Evolutionary conservation across 176 grass and related monocot species (phyloP), one percentile per base, ranked within the genome.

Genomic region (Oryza meyeriana): DNA sequence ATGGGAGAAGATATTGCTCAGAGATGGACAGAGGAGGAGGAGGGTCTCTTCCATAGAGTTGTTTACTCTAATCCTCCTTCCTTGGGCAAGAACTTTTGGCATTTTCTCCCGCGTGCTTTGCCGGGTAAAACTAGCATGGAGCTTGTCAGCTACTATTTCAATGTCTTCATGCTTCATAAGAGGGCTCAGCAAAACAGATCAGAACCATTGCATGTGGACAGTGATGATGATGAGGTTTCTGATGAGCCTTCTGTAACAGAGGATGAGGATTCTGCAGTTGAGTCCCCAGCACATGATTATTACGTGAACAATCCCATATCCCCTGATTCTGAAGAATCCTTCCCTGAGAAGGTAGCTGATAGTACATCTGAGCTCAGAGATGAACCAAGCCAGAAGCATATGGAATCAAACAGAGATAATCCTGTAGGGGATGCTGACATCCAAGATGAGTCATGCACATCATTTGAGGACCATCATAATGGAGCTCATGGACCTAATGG

Each of bases 81-180:
- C 4, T 57, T 80, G 24, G 87, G 86, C 17, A 90, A 83, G 64
- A 97, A 90, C 47, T 97, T 97, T 41, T 97, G 91, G 94, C 80
- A 88, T 79, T 61, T 82, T 62, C 89, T 94, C 44, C 85, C 80
- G 5, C 66, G 55, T 87, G 79, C 47, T 33, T 94, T 97, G 26
- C 87, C 92, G 57, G 66, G 71, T 77, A 91, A 89, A 85, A 82
- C 34, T 25, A 92, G 71, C 71, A 92, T 84, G 85, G 94, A 97
- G 69, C 75, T 94, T 39, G 83, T 97, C 58, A 90, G 92, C 75
- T 97, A 97, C 85, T 97, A 97, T 74, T 97, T 90, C 80, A 94
- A 97, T 24, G 88, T 94, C 22, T 97, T 97, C 71, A 97, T 94
- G 78, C 88, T 97, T 22, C 81, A 83, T 40, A 97, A 94, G 69